Conservation (phyloP, 176 grass and related monocot species). For the Themeda triandra region DNA sequence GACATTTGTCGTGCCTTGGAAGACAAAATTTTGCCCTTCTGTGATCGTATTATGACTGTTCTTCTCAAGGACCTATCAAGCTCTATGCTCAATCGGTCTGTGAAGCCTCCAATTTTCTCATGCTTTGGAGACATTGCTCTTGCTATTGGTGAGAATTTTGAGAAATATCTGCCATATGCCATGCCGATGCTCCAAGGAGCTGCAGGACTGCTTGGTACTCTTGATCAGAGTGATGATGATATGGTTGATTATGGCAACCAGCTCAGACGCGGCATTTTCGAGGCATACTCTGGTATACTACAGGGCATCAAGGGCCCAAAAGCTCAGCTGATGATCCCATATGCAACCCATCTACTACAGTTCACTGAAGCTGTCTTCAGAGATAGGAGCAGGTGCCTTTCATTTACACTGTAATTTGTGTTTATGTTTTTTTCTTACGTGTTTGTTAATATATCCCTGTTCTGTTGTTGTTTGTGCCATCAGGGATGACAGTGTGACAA, state of each 20-base stretch:
- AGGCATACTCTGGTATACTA: conserved; percentile 86
- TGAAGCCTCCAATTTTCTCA: too few species aligned
- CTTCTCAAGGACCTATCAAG: conserved; percentile 80
- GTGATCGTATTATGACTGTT: conserved; percentile 73
- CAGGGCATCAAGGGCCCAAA: conserved; percentile 77
- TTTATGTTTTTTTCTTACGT: too few species aligned
- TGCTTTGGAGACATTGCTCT: too few species aligned
- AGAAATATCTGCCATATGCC: neutral
- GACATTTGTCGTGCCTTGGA: conserved; percentile 78
- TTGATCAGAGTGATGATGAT: conserved; percentile 72
- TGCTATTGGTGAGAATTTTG: too few species aligned
- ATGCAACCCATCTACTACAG: too few species aligned
- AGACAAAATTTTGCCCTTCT: conserved; percentile 73
- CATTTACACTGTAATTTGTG: too few species aligned
- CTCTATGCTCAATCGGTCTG: neutral
- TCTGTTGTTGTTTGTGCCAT: too few species aligned
- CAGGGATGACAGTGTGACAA: too few species aligned
- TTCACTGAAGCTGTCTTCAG: too few species aligned
- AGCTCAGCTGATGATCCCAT: neutral
- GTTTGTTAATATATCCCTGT: too few species aligned
- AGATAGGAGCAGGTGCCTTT: too few species aligned
- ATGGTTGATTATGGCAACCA: conserved; percentile 80
- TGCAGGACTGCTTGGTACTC: conserved; percentile 51
- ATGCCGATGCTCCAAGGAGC: conserved; percentile 82
- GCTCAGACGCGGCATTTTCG: conserved; percentile 74